Conservation (phyloP, 148 eudicot species). For the Chenopodium formosanum region DNA sequence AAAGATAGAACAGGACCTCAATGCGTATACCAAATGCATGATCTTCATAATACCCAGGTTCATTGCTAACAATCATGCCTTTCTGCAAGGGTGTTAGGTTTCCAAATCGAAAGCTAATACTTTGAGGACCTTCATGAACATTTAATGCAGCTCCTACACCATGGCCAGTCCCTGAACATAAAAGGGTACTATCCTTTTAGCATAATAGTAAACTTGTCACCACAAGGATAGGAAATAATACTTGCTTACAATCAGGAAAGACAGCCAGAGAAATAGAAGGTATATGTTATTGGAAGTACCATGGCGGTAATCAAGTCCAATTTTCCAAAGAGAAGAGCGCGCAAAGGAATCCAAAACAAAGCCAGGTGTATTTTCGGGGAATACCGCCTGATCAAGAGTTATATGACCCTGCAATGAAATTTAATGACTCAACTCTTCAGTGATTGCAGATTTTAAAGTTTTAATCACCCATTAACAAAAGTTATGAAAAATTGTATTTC, state of each 20-base stretch:
- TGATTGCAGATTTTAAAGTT: neutral
- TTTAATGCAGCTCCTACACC: slow-evolving; percentile 98
- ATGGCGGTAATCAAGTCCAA: slow-evolving; percentile 97
- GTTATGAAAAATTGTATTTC: neutral
- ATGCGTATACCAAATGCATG: slow-evolving; percentile 94
- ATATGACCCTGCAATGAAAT: slow-evolving; percentile 80
- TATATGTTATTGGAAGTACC: slow-evolving; percentile 44
- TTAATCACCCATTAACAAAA: neutral
- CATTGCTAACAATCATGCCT: slow-evolving; percentile 99
- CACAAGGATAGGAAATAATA: neutral
- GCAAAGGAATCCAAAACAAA: slow-evolving; percentile 98
- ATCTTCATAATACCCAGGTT: slow-evolving; percentile 98
- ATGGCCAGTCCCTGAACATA: slow-evolving; percentile 88
- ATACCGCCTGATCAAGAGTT: slow-evolving; percentile 93
- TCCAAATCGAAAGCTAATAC: slow-evolving; percentile 90
- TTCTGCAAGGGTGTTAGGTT: slow-evolving; percentile 78
- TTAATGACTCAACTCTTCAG: neutral
- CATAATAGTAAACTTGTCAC: neutral
- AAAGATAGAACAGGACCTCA: slow-evolving; percentile 52
- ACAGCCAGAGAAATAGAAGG: neutral
- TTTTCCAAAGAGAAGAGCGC: slow-evolving; percentile 87
- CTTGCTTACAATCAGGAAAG: slow-evolving; percentile 14
- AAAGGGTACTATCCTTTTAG: slow-evolving; percentile 1
- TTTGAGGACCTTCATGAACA: slow-evolving; percentile 99
- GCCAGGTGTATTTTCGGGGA: slow-evolving; percentile 94